Percentiles rank a stretch among this genome's conserved stretches.
phyloP scores from a whole-genome alignment of 208 protist genomes.

The Crithidia brevicula region DNA sequence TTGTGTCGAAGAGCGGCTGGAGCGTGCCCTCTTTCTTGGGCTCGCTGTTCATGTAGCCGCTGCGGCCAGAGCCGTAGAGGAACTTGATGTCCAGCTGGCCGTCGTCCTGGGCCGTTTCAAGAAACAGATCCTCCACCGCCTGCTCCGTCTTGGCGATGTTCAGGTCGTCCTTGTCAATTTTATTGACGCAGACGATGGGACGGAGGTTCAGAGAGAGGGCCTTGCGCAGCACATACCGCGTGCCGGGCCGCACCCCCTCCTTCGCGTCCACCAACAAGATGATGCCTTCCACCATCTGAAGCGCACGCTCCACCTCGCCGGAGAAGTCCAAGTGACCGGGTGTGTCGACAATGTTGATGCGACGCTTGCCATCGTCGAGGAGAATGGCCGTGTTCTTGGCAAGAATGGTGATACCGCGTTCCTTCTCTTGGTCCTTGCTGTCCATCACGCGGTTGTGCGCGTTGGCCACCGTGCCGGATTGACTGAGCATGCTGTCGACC shows the following conservation, averaged over 20 bases:
- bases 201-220: conserved; percentile 93
- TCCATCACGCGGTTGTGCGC: conserved; percentile 97
- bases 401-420: conserved; percentile 98
- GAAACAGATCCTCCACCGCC: conserved; percentile 97
- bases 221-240: conserved; percentile 98
- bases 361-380: conserved; percentile 69
- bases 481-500: conserved; percentile 95
- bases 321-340: conserved; percentile 98
- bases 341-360: conserved; percentile 98
- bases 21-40: conserved; percentile 78
- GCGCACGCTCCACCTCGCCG: conserved; percentile 97
- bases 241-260: conserved; percentile 97
- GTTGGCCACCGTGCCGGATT: conserved; percentile 84
- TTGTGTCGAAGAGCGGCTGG: conserved; percentile 94
- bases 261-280: conserved; percentile 96
- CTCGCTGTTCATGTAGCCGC: conserved; percentile 91
- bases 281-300: conserved; percentile 98
- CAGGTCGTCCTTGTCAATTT: conserved; percentile 95
- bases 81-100: conserved; percentile 96
- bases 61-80: conserved; percentile 93
- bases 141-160: conserved; percentile 92
- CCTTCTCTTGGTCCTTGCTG: conserved; percentile 95
- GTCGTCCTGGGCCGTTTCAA: conserved; percentile 93
- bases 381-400: conserved; percentile 95
- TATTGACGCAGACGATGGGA: conserved; percentile 98